Evolutionary conservation across 176 grass and related monocot species (phyloP), one percentile per base, ranked within the genome.

Genomic region (Bonia amplexicaulis): DNA sequence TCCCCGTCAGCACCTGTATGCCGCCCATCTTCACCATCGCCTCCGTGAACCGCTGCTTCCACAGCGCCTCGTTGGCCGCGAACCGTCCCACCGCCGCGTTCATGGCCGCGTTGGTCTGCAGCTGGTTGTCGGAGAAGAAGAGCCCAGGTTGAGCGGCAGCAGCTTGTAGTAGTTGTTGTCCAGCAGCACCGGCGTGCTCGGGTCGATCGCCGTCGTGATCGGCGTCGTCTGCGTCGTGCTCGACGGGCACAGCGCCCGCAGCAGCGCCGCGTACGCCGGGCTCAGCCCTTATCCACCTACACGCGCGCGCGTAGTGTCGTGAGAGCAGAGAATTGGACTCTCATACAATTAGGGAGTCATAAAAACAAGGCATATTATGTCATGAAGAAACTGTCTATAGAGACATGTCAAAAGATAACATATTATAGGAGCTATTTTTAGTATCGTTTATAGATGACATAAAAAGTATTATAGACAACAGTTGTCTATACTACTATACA

Each of bases 1-100:
- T 3, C 0, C 86, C 80, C 19, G 86, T 83, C 52, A 64, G 64
- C 73, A 83, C 86, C 80, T 88, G 19, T 80, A 70, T 78, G 73
- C 23, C 39, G 1, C 80, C 86, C 86, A 49, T 88, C 80, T 88
- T 83, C 0, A 88, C 53, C 86, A 88, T 88, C 1, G 86, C 86
- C 29, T 7, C 53, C 13, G 80, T 64, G 79, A 88, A 88, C 22
- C 42, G 9, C 65, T 49, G 11, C 42, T 87, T 87, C 85, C 85
- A 87, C 7, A 80, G 68, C 45, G 58, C 37, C 85, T 87, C 69
- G 85, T 80, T 87, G 1, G 69, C 77, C 15, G 77, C 77, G 77
- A 87, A 87, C 5, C 16, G 31, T 58, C 54, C 68, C 85, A 80
- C 57, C 15, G 12, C 47, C 47, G 47, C 12, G 47, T 49, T 49